Base-by-base conservation (phyloP, 2,329 filamentous ascomycete genomes). In the Beauveria sp. region DNA sequence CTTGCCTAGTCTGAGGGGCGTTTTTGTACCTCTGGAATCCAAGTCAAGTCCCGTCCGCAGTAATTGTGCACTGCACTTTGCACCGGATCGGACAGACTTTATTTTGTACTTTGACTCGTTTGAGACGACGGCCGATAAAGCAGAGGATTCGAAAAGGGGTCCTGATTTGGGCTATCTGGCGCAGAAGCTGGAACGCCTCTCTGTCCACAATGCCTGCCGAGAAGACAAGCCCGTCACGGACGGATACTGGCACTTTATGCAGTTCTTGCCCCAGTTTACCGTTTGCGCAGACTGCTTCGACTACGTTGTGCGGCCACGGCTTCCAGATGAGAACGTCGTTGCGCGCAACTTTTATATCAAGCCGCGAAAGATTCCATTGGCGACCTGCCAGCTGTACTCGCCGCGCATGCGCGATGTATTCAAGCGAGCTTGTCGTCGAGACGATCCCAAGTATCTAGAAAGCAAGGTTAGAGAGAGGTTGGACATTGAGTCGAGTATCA, bases 201-300 rank as follows among this genome's bases (percentile, higher is more conserved):
- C 80, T 22, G 73, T 76, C 5, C 73, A 84, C 30, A 78, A 82
- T 3, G 85, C 91, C 69, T 96, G 91, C 70, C 77, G 78, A 22
- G 80, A 85, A 40, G 85, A 89, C 69, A 81, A 79, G n/a, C 79
- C 85, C 5, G 74, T 88, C 2, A 72, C 78, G n/a, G 81, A 85
- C 60, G 81, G 80, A 14, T 77, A 81, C 45, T 97, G 93, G 93
- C 87, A 96, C 72, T 86, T 83, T 60, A 91, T 96, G 72, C 85
- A 89, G 1, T 79, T 83, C 16, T 76, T 96, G 0, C 90, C 89
- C 0, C 84, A 92, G 53, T 85, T 96, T 68, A 91, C 89, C 1
- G 87, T 96, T 4, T 98, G 93, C 73, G 86, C 89, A 65, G 90
- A 93, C 72, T 98, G 93, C 72, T 96, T 89, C 71, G 84, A 90